Conservation (phyloP, 352 stramenopile genomes). For the Plasmopara muralis region DNA sequence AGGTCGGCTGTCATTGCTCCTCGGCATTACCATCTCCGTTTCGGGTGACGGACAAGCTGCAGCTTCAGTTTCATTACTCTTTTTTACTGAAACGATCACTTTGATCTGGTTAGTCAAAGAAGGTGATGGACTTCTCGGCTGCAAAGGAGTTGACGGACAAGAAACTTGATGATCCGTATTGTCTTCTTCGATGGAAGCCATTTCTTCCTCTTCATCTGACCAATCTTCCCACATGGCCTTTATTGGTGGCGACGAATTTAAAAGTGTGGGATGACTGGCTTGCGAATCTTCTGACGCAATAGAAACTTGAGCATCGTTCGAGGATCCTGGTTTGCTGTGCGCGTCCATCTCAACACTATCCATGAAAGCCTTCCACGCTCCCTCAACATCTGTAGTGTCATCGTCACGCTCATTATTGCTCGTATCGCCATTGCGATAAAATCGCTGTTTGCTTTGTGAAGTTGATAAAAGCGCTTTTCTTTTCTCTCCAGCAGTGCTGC, state of each 20-base stretch:
- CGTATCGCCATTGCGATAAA: slow-evolving; percentile 9
- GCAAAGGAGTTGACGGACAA: neutral
- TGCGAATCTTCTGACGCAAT: slow-evolving; percentile 2
- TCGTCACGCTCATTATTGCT: slow-evolving; percentile 39
- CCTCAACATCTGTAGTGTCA: slow-evolving; percentile 56
- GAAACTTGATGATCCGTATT: slow-evolving; percentile 8
- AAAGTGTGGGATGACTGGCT: neutral
- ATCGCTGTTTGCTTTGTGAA: slow-evolving; percentile 11
- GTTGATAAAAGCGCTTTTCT: slow-evolving; percentile 6
- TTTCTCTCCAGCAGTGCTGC: slow-evolving; percentile 8
- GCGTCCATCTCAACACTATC: slow-evolving; percentile 27
- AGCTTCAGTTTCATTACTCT: slow-evolving; percentile 4
- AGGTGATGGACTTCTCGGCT: slow-evolving; percentile 2
- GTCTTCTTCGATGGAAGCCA: neutral
- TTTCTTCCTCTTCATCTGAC: slow-evolving; percentile 23
- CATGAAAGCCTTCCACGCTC: slow-evolving; percentile 54
- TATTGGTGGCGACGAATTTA: slow-evolving; percentile 6
- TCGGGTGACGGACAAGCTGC: slow-evolving; percentile 3
- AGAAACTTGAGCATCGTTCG: slow-evolving; percentile 3
- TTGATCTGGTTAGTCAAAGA: slow-evolving; percentile 15
- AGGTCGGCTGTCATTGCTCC: slow-evolving; percentile 6
- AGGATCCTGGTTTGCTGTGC: slow-evolving; percentile 4
- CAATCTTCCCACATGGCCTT: slow-evolving; percentile 25
- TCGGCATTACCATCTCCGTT: slow-evolving; percentile 2
- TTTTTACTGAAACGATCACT: slow-evolving; percentile 16